Evolutionary conservation across 306 rosid species (phyloP).

Genomic region (Arachis stenosperma): DNA sequence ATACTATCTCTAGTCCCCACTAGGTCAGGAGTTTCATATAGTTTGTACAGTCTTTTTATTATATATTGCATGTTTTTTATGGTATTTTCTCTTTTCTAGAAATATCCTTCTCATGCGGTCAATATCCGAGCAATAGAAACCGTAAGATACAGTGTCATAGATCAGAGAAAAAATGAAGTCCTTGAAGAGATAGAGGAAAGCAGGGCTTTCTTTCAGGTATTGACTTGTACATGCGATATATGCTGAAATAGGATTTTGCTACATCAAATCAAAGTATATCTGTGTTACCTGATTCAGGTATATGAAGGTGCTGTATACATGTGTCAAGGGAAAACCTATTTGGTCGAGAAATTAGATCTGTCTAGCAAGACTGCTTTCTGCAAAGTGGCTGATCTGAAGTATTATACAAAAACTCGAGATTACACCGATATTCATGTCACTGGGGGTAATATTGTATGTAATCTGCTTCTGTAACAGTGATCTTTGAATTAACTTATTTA

Average conservation of each 20-base stretch:
- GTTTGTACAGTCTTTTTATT: background rate
- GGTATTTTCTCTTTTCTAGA: conserved; percentile 49
- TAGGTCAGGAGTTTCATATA: too few relatives aligned
- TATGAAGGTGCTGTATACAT: conserved; percentile 94
- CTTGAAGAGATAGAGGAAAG: conserved; percentile 99
- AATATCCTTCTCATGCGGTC: conserved; percentile 72
- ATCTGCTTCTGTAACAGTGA: conserved; percentile 35
- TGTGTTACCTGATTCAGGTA: conserved; percentile 56
- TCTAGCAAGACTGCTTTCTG: conserved; percentile 69
- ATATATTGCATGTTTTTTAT: conserved; percentile 17
- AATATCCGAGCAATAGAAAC: conserved; percentile 85
- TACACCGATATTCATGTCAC: conserved; percentile 80
- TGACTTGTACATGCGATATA: conserved; percentile 17
- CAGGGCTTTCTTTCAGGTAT: conserved; percentile 94
- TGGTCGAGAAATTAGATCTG: conserved; percentile 71
- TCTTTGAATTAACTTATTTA: conserved; percentile 35
- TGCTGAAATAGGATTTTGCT: conserved; percentile 1
- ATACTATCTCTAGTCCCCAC: too few relatives aligned
- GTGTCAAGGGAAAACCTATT: conserved; percentile 87
- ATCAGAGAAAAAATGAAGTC: conserved; percentile 56
- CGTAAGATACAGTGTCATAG: conserved; percentile 68
- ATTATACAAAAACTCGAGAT: conserved; percentile 83
- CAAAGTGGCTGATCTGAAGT: conserved; percentile 77
- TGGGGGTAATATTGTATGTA: conserved; percentile 76
- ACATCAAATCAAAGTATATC: conserved; percentile 23